These are phyloP conservation scores for Maudiozyma saulgeensis DNA, from an alignment of 805 yeast genomes.

Conservation along the genomic window DNA sequence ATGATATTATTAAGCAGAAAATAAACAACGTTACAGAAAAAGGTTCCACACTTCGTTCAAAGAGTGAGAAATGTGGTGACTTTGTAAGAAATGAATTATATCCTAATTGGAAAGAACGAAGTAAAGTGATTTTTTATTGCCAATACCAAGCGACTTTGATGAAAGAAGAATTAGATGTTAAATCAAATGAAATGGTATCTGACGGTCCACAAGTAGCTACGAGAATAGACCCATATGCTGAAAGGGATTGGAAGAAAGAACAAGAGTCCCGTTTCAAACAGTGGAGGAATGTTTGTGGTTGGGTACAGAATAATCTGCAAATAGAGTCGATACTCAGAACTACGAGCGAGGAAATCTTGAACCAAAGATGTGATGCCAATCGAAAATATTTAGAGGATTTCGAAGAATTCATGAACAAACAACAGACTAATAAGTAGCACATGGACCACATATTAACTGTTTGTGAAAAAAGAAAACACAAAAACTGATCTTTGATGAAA, in stretches of 20 bases:
- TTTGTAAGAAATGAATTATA: constrained; percentile 32
- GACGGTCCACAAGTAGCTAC: constrained; percentile 17
- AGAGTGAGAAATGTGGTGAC: constrained; percentile 26
- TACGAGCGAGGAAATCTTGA: constrained; percentile 29
- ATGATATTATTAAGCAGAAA: constrained; percentile 38
- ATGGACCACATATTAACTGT: no score
- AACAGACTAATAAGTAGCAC: background rate
- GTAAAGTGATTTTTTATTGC: constrained; percentile 35
- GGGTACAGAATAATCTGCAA: constrained; percentile 33
- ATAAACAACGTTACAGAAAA: constrained; percentile 32
- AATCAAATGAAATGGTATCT: constrained; percentile 12
- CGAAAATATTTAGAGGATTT: constrained; percentile 20
- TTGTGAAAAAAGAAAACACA: no score
- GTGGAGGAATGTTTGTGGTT: constrained; percentile 25
- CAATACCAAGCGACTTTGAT: constrained; percentile 24
- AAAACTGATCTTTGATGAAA: no score
- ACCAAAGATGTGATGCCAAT: constrained; percentile 31
- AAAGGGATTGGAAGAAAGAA: constrained; percentile 30
- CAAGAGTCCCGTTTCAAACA: constrained; percentile 23
- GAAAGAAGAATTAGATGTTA: constrained; percentile 25
- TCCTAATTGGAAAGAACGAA: constrained; percentile 40
- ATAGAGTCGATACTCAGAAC: constrained; percentile 35
- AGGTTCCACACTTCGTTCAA: constrained; percentile 2
- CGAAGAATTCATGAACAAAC: constrained; percentile 5
- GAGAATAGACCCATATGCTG: constrained; percentile 44